Conservation (phyloP, 805 yeast species). For the Myxozyma nipponensis region DNA sequence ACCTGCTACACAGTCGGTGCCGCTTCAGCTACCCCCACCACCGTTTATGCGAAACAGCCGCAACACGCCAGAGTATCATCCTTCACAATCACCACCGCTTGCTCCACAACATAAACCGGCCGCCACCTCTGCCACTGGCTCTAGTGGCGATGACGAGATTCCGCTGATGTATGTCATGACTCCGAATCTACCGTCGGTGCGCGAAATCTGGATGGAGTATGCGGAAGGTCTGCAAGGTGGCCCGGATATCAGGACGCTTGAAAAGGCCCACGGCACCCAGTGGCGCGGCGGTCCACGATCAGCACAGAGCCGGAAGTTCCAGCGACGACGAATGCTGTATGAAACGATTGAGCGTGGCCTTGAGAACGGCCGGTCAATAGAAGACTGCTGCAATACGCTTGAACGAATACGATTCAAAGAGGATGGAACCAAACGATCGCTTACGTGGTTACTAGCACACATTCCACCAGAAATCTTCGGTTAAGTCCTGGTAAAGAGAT, state of each 20-base stretch:
- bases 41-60: background rate
- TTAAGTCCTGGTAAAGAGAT: no score
- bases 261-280: constrained; percentile 22
- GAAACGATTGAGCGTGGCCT: constrained; percentile 24
- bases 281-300: constrained; percentile 28
- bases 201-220: constrained; percentile 25
- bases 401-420: constrained; percentile 16
- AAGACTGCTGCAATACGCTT: constrained; percentile 23
- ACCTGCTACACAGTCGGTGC: background rate
- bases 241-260: constrained; percentile 18
- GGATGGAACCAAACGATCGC: constrained; percentile 19
- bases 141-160: background rate
- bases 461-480: constrained; percentile 20
- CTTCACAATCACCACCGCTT: background rate
- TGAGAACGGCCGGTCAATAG: constrained; percentile 15
- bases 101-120: background rate
- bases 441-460: constrained; percentile 23
- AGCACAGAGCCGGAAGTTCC: constrained; percentile 25
- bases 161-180: constrained; percentile 23
- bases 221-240: constrained; percentile 25
- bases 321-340: constrained; percentile 20
- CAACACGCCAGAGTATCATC: background rate
- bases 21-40: background rate
- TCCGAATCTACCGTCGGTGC: constrained; percentile 17
- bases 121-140: background rate